A percentile compares a stretch with the other conserved stretches of the same genome.
These are phyloP conservation scores for Aspergillus kassunensis DNA, from an alignment of 495 filamentous ascomycete genomes.

Conservation along the genomic window DNA sequence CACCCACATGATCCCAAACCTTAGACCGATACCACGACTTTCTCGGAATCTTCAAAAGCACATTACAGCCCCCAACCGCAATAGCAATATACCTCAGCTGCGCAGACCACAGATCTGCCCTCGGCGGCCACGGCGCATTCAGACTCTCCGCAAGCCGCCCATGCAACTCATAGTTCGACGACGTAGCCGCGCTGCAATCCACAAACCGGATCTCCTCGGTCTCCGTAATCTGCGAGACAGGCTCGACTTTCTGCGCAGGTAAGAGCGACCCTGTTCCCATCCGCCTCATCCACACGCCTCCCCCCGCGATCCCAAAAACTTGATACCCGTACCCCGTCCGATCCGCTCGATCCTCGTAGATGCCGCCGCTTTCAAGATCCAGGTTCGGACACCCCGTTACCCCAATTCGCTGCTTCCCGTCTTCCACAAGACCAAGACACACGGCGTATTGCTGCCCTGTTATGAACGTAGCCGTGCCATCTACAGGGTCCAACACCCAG, in stretches of 20 bases:
- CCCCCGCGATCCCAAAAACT: constrained; percentile 51
- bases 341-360: constrained; percentile 49
- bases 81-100: constrained; percentile 62
- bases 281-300: constrained; percentile 52
- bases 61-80: constrained; percentile 55
- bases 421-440: constrained; percentile 51
- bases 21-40: constrained; percentile 50
- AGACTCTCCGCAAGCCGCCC: constrained; percentile 46
- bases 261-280: constrained; percentile 36
- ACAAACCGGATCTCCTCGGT: constrained; percentile 43
- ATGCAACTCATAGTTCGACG: constrained; percentile 41
- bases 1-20: constrained; percentile 70
- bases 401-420: constrained; percentile 45
- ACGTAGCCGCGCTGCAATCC: constrained; percentile 38
- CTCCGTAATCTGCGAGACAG: constrained; percentile 25
- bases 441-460: constrained; percentile 61
- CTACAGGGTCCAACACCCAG: constrained; percentile 71
- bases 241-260: constrained; percentile 32
- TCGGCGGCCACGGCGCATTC: constrained; percentile 43
- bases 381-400: constrained; percentile 58
- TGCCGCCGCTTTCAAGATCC: constrained; percentile 23
- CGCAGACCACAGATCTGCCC: constrained; percentile 57
- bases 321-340: constrained; percentile 51
- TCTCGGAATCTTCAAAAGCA: constrained; percentile 59
- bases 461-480: constrained; percentile 66